Conservation (phyloP, 2,329 filamentous ascomycete species). For the Diaporthe ilicicola region DNA sequence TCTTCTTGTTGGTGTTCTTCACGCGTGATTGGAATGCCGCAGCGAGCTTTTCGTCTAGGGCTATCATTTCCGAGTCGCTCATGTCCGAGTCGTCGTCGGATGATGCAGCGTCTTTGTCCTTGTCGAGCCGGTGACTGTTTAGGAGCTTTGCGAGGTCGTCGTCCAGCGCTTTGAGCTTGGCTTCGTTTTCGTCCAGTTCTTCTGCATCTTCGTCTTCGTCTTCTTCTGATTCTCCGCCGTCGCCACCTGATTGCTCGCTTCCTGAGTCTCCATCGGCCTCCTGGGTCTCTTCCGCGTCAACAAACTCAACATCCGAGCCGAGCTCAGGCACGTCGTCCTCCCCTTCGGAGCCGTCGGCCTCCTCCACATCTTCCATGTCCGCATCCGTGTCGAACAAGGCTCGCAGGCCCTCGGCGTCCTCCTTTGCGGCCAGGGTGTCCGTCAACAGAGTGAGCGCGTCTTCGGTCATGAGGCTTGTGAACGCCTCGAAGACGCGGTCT, state of each 20-base stretch:
- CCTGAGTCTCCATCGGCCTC: slow-evolving; percentile 50
- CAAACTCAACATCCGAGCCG: slow-evolving; percentile 54
- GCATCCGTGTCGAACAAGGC: slow-evolving; percentile 78
- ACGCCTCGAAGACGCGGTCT: slow-evolving; percentile 86
- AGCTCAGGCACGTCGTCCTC: slow-evolving; percentile 51
- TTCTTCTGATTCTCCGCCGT: slow-evolving; percentile 47
- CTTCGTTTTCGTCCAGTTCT: slow-evolving; percentile 55
- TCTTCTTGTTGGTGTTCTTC: slow-evolving; percentile 78
- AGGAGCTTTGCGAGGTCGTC: slow-evolving; percentile 61
- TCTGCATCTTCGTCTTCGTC: slow-evolving; percentile 51
- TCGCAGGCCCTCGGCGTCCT: slow-evolving; percentile 84
- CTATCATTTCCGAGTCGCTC: slow-evolving; percentile 96
- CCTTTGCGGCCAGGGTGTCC: slow-evolving; percentile 79
- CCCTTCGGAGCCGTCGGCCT: slow-evolving; percentile 48
- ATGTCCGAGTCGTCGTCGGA: slow-evolving; percentile 80
- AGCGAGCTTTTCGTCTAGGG: slow-evolving; percentile 81
- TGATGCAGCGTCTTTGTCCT: slow-evolving; percentile 63
- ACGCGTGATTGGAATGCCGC: slow-evolving; percentile 85
- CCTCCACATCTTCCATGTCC: slow-evolving; percentile 62
- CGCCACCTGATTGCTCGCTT: slow-evolving; percentile 51
- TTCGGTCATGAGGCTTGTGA: slow-evolving; percentile 77
- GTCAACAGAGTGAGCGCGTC: slow-evolving; percentile 73
- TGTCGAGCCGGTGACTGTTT: slow-evolving; percentile 72
- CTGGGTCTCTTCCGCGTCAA: slow-evolving; percentile 37
- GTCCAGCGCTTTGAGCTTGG: slow-evolving; percentile 50